These are phyloP conservation scores for Pestalotiopsis sp. DNA, from an alignment of 2,329 filamentous ascomycete genomes.

Conservation along the genomic window DNA sequence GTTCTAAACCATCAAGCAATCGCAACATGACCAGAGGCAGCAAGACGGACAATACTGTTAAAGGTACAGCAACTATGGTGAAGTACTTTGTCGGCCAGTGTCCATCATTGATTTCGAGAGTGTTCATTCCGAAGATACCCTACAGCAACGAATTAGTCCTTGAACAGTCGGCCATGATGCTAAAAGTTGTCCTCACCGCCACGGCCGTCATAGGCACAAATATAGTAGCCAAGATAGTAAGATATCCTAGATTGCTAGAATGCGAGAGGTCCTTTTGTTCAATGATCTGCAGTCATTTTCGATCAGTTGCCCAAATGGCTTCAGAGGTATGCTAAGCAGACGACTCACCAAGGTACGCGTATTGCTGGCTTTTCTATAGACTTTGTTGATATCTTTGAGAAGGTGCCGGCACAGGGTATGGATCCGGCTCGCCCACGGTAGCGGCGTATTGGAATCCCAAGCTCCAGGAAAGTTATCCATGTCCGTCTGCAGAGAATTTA, in stretches of 20 bases:
- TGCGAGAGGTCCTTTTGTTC: background rate
- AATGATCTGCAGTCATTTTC: background rate
- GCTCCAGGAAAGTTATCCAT: background rate
- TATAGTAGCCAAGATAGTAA: background rate
- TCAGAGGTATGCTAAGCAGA: background rate
- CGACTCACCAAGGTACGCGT: background rate
- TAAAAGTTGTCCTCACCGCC: background rate
- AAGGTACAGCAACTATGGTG: background rate
- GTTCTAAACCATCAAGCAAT: background rate
- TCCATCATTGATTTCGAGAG: background rate
- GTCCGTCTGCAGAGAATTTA: background rate
- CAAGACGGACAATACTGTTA: background rate
- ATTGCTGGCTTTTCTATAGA: background rate
- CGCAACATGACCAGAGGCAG: background rate
- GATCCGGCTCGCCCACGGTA: background rate
- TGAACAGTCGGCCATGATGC: no score
- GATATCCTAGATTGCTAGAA: background rate
- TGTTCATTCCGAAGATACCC: constrained; percentile 4
- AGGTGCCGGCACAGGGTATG: background rate
- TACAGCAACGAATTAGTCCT: background rate
- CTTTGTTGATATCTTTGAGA: background rate
- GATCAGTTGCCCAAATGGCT: no score
- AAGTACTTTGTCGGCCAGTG: constrained; percentile 3
- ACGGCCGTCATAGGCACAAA: constrained; percentile 1
- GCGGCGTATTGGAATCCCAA: background rate